Base-by-base conservation (phyloP, 805 yeast genomes). In the Metschnikowia cubensis region DNA sequence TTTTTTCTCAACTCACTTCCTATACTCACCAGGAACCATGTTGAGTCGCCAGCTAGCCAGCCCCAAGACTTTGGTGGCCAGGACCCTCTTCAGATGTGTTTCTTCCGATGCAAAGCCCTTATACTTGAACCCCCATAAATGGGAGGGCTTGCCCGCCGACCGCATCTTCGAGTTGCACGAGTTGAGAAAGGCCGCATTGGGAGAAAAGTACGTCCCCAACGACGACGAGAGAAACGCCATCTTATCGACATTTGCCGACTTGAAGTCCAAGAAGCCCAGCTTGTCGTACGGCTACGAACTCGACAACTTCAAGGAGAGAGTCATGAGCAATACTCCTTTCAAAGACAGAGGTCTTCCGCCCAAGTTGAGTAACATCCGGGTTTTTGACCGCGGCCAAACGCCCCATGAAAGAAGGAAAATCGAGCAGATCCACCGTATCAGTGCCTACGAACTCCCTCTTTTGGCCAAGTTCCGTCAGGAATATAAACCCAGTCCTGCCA, bases 401-500 rank as follows among this genome's bases (percentile, higher is more conserved):
- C 70, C 73, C 2, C 74, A 71, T 52, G 64, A 70, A 45, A 87
- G 83, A 60, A 80, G 97, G 62, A 85, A 81, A 56, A 83, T 81
- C 58, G 83, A 96, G 58, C 81, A 86, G 55, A 82, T 84, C 60
- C 84, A 84, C 62, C 79, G 97, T 59, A 75, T 89, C 40, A 89
- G 95, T 10, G 97, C 97, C 0, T 92, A 85, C 69, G 98, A 92
- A 65, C 78, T 92, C 75, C 99, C 99, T 6, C 78, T 82, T 49
- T 75, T 94, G 55, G 83, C 84, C 38, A 83, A 89, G 66, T 87
- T 77, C 64, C 84, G 92, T 58, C 82, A 85, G 67, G 77, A 75
- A 52, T 91, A 87, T 71, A 65, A 61, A 33, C 84, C 84, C 18
- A 73, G 74, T 13, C 57, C 74, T 5, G 57, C 58, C 10, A 63